Base-by-base conservation (phyloP, 495 filamentous ascomycete species). In the Hypoxylon perforatum region DNA sequence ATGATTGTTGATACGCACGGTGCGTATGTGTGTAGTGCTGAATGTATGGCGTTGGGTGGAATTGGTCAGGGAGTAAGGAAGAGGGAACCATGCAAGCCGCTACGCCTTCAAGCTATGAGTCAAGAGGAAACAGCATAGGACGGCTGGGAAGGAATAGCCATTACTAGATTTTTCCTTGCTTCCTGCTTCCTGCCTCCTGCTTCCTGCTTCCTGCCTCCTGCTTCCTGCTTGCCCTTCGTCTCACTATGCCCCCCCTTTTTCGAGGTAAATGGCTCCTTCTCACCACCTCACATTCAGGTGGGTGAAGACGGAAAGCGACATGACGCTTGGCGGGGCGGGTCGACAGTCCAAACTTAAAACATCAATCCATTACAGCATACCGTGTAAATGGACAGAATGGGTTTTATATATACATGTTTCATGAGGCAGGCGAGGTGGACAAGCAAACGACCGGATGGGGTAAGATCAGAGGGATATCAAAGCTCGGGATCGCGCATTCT, bases 341-440 rank as follows among this genome's bases (percentile, higher is more conserved):
- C 48, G 44, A 33, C 48, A 44, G 30, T 49, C 54, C 45, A 41
- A 38, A 23, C 39, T 53, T 14, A 48, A 46, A 55, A 18, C 33
- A 14, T 11, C 44, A 35, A 35, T 41, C 60, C 55, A 64, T 25
- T 54, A 48, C 48, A 58, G 9, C 14, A 22, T 12, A 41, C 25
- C 30, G 17, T 3, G 42, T 17, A 30, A 33, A 23, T 30, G 45
- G 49, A 47, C 33, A 42, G 53, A 59, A 44, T n/a, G 38, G 38
- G 22, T 54, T 63, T 60, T 63, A 62, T 69, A 63, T 51, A 62
- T 45, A 38, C 35, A 38, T 38, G 35, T 12, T 38, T 11, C 35
- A 38, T n/a, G 35, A 38, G 35, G 14, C 10, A 38, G 35, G 35
- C 35, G 35, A n/a, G 35, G 35, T 11, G 35, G 9, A 38, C 35